These are phyloP conservation scores for Penicillium hordei DNA, from an alignment of 2,329 filamentous ascomycete species.

Conservation along the genomic window DNA sequence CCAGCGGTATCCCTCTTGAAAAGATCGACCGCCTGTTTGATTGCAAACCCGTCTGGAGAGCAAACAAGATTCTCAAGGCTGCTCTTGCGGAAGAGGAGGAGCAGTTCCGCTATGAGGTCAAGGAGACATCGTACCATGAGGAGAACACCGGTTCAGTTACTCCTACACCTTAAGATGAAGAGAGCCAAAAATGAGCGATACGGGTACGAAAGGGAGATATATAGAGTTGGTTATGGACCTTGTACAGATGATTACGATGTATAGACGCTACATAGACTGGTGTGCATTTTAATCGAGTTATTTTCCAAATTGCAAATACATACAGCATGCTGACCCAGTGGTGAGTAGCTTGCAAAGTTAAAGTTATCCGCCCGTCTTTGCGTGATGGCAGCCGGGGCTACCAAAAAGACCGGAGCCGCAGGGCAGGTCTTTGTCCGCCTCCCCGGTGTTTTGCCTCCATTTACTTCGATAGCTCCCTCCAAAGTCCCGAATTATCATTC, in stretches of 20 bases:
- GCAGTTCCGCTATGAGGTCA: constrained; percentile 34
- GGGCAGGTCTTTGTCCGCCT: too few relatives aligned
- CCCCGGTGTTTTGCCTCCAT: neutral
- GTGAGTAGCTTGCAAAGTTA: neutral
- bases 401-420: too few relatives aligned
- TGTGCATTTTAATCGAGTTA: neutral
- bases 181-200: neutral
- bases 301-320: neutral
- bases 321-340: neutral
- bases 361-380: too few relatives aligned
- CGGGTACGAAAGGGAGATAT: neutral
- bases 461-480: neutral
- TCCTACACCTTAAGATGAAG: neutral
- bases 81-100: constrained; percentile 39
- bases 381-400: too few relatives aligned
- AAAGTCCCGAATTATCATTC: neutral
- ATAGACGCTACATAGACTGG: constrained; percentile 1
- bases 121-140: constrained; percentile 23
- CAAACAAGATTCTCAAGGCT: constrained; percentile 36
- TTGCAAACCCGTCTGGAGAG: constrained; percentile 38
- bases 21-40: constrained; percentile 63
- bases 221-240: neutral
- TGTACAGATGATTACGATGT: neutral
- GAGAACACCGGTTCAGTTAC: constrained; percentile 13
- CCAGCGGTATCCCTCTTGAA: constrained; percentile 65